A percentile compares a stretch with the other conserved stretches of the same genome.
These are phyloP conservation scores for Eimeria maxima DNA, from an alignment of 169 alveolate genomes.

Conservation along the genomic window DNA sequence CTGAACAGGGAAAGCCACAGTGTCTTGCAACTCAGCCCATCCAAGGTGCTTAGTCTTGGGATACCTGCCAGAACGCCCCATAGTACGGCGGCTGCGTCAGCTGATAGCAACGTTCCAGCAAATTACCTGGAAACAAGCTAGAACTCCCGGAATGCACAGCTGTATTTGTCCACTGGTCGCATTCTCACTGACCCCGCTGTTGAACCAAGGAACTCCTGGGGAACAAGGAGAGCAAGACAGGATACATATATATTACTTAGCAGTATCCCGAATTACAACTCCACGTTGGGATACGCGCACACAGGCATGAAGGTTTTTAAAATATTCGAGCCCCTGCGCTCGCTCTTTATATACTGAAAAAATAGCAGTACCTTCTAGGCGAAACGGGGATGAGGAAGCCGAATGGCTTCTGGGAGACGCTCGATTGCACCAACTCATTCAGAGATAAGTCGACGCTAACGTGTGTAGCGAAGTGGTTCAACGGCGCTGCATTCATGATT, in stretches of 20 bases:
- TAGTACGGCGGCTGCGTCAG: neutral
- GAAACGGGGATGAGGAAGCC: neutral
- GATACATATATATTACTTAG: neutral
- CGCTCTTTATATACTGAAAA: neutral
- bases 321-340: neutral
- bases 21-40: neutral
- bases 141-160: constrained; percentile 96
- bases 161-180: constrained; percentile 98
- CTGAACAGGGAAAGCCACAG: constrained; percentile 37
- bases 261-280: neutral
- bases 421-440: neutral
- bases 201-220: constrained; percentile 93
- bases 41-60: neutral
- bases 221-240: neutral
- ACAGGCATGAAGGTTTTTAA: neutral
- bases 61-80: neutral
- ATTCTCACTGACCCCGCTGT: constrained; percentile 98
- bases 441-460: neutral
- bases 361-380: neutral
- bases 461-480: neutral
- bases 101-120: neutral
- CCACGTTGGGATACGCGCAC: neutral
- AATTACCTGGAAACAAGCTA: constrained; percentile 96
- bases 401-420: neutral
- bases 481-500: neutral